A percentile compares a stretch with the other conserved stretches of the same genome.
Evolutionary conservation across 805 yeast species (phyloP).

Genomic region (Saccharomycopsis guyanensis): DNA sequence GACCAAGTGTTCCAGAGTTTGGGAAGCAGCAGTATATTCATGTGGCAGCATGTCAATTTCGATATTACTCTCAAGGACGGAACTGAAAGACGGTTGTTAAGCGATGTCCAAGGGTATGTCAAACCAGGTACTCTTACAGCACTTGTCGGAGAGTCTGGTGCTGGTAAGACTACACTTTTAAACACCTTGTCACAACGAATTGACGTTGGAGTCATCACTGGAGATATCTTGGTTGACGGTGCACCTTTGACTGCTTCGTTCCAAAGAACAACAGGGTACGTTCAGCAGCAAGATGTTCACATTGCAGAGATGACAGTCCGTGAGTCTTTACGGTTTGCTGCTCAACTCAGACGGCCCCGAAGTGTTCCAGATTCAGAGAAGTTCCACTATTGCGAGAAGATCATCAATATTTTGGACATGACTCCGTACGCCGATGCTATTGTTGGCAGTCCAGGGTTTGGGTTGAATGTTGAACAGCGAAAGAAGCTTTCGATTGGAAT

Average conservation of each 20-base stretch:
- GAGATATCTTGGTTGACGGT: conserved; percentile 51
- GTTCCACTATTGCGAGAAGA: conserved; percentile 41
- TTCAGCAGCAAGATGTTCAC: conserved; percentile 52
- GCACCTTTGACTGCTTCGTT: conserved; percentile 39
- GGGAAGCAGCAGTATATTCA: conserved; percentile 37
- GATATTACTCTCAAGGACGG: conserved; percentile 21
- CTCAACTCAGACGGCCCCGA: conserved; percentile 38
- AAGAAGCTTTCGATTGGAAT: conserved; percentile 46
- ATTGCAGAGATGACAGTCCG: conserved; percentile 42
- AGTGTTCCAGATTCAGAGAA: conserved; percentile 36
- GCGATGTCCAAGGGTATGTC: conserved; percentile 52
- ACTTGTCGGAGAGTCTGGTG: conserved; percentile 54
- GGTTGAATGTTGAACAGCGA: conserved; percentile 46
- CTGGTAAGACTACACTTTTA: conserved; percentile 50
- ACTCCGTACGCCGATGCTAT: conserved; percentile 43
- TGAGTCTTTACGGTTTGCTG: conserved; percentile 45
- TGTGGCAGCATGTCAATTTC: conserved; percentile 38
- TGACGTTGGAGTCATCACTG: conserved; percentile 44
- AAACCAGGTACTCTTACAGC: conserved; percentile 58
- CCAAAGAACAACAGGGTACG: conserved; percentile 48
- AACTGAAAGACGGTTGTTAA: conserved; percentile 37
- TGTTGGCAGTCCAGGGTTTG: conserved; percentile 35
- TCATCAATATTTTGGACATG: conserved; percentile 45
- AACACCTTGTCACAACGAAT: conserved; percentile 46
- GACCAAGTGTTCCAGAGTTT: conserved; percentile 12